These are phyloP conservation scores for Lachnellula occidentalis DNA, from an alignment of 2,329 filamentous ascomycete species.

Conservation along the genomic window DNA sequence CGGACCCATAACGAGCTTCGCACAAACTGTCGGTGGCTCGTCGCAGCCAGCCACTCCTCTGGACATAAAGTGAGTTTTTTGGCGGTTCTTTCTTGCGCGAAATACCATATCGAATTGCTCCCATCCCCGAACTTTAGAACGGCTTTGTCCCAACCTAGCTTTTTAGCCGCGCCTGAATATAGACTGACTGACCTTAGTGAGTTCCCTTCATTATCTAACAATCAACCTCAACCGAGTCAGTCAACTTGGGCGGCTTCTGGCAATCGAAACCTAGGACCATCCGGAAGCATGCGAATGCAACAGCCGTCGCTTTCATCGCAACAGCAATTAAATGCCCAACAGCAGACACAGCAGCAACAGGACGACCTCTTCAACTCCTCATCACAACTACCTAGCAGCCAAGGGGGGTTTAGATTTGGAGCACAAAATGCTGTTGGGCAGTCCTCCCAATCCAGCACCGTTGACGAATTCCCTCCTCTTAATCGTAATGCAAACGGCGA, in stretches of 20 bases:
- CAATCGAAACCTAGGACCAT: slow-evolving; percentile 25
- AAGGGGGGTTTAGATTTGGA: slow-evolving; percentile 30
- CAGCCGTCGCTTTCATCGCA: slow-evolving; percentile 24
- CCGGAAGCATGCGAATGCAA: slow-evolving; percentile 27
- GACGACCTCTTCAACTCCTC: slow-evolving; percentile 32
- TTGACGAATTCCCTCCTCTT: slow-evolving; percentile 59
- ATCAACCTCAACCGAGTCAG: slow-evolving; percentile 38
- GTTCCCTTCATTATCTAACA: slow-evolving; percentile 61
- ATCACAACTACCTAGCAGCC: slow-evolving; percentile 28
- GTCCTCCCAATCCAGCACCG: slow-evolving; percentile 35
- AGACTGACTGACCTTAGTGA: slow-evolving; percentile 42
- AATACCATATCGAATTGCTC: not conserved
- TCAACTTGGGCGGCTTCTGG: slow-evolving; percentile 30
- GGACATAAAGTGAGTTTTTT: slow-evolving; percentile 56
- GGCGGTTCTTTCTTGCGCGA: not conserved
- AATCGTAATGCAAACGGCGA: slow-evolving; percentile 53
- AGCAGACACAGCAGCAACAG: slow-evolving; percentile 31
- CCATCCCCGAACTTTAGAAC: no score
- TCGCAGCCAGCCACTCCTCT: slow-evolving; percentile 57
- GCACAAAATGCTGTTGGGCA: slow-evolving; percentile 30
- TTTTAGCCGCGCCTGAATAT: not conserved
- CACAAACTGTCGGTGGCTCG: slow-evolving; percentile 55
- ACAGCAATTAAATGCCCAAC: slow-evolving; percentile 27
- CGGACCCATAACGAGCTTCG: slow-evolving; percentile 58
- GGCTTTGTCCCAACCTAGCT: no score